Base-by-base conservation (phyloP, 495 filamentous ascomycete genomes). In the Aspergillus mulundensis region DNA sequence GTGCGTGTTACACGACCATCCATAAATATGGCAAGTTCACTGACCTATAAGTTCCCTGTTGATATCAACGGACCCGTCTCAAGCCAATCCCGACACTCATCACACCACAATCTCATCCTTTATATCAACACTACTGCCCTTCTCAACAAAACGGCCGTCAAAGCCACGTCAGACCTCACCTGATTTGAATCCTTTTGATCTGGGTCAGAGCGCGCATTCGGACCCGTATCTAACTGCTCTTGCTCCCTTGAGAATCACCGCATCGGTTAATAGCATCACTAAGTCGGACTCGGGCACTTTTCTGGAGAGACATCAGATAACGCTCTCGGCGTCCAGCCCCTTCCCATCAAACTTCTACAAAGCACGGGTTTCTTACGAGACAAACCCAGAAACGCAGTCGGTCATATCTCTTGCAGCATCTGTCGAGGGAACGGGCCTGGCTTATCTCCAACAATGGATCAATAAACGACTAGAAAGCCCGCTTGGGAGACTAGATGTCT, bases 381-480 rank as follows among this genome's bases (percentile, higher is more conserved):
- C 73, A 46, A 62, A 75, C 46, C 70, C 70, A 5, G 65, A 75
- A 61, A 66, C 68, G 25, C 71, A 74, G 41, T 64, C 61, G 15
- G 34, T 78, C 15, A 53, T 53, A 15, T 73, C 71, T 4, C 28
- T 76, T 30, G 69, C 66, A 11, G 65, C 70, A 20, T 55, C 60
- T 7, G 58, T 53, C 60, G 66, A 67, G 36, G 38, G 63, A 19
- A 67, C 59, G 47, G 59, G 70, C 1, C 71, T 71, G 5, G 56
- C 63, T 24, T 55, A 58, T 15, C 57, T 78, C n/a, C 71, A 63
- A n/a, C 63, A 57, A 46, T 78, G 75, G 75, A 70, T 73, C n/a
- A 61, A 69, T 12, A 54, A 63, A 18, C 63, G 75, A 24, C 53
- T 78, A 36, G 55, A 56, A 11, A 75, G 69, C 32, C 66, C 71